Evolutionary conservation across 345 rosid genomes (phyloP).

Genomic region (Salix dunnii): DNA sequence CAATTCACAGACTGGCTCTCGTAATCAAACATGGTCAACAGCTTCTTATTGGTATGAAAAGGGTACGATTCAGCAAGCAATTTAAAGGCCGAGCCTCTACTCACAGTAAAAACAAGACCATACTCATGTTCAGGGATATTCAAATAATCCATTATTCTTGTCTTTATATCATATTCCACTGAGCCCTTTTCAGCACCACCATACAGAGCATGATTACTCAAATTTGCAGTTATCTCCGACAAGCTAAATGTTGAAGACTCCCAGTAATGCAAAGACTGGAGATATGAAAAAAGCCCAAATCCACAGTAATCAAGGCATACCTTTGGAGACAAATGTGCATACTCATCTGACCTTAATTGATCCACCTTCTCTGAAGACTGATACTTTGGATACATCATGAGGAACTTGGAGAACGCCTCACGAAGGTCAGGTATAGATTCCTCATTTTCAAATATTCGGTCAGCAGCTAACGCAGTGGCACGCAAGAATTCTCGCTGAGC

Average conservation of each 20-base stretch:
- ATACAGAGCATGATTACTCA: constrained; percentile 88
- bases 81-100: constrained; percentile 98
- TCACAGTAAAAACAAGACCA: constrained; percentile 98
- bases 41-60: constrained; percentile 86
- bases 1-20: constrained; percentile 96
- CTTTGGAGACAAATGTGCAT: constrained; percentile 77
- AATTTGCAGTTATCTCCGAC: constrained; percentile 89
- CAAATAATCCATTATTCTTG: constrained; percentile 90
- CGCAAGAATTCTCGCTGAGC: constrained; percentile 90
- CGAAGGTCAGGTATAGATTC: constrained; percentile 60
- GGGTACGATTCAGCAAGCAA: constrained; percentile 95
- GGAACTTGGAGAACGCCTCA: constrained; percentile 68
- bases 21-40: constrained; percentile 95
- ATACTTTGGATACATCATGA: constrained; percentile 87
- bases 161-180: constrained; percentile 82
- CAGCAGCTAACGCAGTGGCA: constrained; percentile 87
- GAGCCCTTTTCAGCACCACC: constrained; percentile 94
- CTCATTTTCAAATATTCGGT: constrained; percentile 60
- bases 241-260: constrained; percentile 96
- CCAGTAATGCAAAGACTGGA: constrained; percentile 91
- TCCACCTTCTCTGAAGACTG: constrained; percentile 81
- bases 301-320: constrained; percentile 99
- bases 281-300: constrained; percentile 87
- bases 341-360: constrained; percentile 69
- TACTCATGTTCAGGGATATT: constrained; percentile 95